Percentiles rank a stretch among this genome's conserved stretches.
Conservation (phyloP, 192 early-diverging fungal species). For the Chytriomyces sp. region DNA sequence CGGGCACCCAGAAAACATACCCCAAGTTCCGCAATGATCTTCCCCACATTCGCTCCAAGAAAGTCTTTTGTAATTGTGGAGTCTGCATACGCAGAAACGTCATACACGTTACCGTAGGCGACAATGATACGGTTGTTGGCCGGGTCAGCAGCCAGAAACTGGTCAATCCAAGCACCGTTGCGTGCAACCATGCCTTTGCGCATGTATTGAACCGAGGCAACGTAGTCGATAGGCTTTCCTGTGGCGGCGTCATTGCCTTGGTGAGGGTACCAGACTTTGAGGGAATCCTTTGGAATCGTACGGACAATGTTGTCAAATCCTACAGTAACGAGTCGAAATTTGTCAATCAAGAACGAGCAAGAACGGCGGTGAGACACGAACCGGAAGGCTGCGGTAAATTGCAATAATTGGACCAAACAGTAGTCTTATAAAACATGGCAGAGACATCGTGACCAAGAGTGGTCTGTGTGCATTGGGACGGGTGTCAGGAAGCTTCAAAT, state of each 20-base stretch:
- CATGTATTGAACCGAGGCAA: constrained; percentile 6
- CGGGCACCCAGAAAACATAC: constrained; percentile 15
- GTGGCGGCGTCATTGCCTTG: constrained; percentile 15
- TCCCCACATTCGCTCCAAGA: constrained; percentile 23
- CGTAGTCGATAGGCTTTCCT: constrained; percentile 27
- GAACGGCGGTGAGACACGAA: too few species aligned
- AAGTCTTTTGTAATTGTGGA: background rate
- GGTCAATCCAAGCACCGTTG: constrained; percentile 14
- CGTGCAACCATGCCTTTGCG: constrained; percentile 31
- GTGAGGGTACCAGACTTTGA: constrained; percentile 30
- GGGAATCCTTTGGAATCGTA: constrained; percentile 14
- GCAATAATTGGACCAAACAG: constrained; percentile 36
- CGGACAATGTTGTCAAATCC: constrained; percentile 42
- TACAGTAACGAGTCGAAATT: too few species aligned
- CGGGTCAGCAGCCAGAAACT: constrained; percentile 16
- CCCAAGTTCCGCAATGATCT: constrained; percentile 3
- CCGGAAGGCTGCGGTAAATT: constrained; percentile 24
- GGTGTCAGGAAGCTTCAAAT: too few species aligned
- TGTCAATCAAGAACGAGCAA: too few species aligned
- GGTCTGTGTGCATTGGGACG: too few species aligned
- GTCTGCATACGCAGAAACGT: constrained; percentile 32
- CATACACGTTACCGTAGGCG: constrained; percentile 47
- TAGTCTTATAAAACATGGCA: constrained; percentile 39
- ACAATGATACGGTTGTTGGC: constrained; percentile 34
- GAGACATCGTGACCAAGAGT: constrained; percentile 43